These are phyloP conservation scores for Scheffersomyces ergatensis DNA, from an alignment of 805 yeast genomes.

Conservation along the genomic window DNA sequence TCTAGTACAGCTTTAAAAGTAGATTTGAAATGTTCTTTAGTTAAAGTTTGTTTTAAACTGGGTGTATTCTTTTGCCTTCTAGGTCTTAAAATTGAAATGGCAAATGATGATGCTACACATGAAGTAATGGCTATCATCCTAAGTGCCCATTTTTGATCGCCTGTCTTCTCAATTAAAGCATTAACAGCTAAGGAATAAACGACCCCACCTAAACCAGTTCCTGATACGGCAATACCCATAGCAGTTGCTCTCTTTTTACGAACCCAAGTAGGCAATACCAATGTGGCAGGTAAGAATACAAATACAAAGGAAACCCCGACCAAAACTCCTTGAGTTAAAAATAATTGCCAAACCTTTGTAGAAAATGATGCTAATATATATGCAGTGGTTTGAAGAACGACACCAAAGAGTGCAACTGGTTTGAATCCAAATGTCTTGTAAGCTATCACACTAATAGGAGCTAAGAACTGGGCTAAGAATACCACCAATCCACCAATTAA, in stretches of 20 bases:
- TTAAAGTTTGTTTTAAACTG: slow-evolving; percentile 20
- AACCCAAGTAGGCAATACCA: slow-evolving; percentile 51
- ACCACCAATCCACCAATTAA: slow-evolving; percentile 51
- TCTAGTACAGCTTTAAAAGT: slow-evolving; percentile 36
- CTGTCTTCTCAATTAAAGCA: slow-evolving; percentile 36
- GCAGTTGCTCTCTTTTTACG: slow-evolving; percentile 43
- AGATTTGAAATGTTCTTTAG: slow-evolving; percentile 13
- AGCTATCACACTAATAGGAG: slow-evolving; percentile 52
- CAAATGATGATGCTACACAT: slow-evolving; percentile 29
- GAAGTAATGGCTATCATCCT: slow-evolving; percentile 36
- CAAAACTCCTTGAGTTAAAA: slow-evolving; percentile 50
- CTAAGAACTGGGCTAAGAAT: slow-evolving; percentile 52
- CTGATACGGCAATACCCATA: slow-evolving; percentile 46
- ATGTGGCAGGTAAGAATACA: slow-evolving; percentile 41
- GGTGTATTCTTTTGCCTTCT: slow-evolving; percentile 30
- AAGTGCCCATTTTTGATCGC: slow-evolving; percentile 44
- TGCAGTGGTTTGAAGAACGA: slow-evolving; percentile 41
- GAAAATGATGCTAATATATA: slow-evolving; percentile 52
- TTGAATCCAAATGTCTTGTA: slow-evolving; percentile 51
- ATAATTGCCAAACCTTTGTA: slow-evolving; percentile 48
- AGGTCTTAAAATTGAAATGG: slow-evolving; percentile 44
- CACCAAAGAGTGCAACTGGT: slow-evolving; percentile 45
- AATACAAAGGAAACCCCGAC: slow-evolving; percentile 49
- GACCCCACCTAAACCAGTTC: slow-evolving; percentile 53
- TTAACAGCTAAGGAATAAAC: slow-evolving; percentile 43